phyloP scores from a whole-genome alignment of 345 rosid species.

The Luvunga scandens region DNA sequence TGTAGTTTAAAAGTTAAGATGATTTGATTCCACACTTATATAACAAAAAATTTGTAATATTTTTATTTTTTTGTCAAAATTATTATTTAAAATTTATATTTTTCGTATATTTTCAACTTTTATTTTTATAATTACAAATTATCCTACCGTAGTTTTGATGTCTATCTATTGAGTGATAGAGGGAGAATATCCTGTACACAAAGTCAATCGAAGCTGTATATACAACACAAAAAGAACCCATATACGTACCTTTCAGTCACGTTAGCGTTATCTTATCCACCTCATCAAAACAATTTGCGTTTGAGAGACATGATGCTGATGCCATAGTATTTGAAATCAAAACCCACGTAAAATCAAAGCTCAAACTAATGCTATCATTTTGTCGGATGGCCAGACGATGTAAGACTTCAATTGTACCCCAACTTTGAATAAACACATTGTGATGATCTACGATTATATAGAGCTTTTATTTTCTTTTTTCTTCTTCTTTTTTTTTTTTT shows the following conservation, averaged over 20 bases:
- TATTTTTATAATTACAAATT: too few species aligned
- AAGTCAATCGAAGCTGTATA: background rate
- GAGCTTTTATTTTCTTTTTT: background rate
- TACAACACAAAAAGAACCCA: too few species aligned
- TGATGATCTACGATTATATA: background rate
- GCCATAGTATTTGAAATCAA: too few species aligned
- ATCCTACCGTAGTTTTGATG: too few species aligned
- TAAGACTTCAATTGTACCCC: background rate
- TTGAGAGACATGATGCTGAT: too few species aligned
- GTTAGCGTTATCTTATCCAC: background rate
- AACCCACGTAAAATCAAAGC: background rate
- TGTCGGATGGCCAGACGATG: background rate
- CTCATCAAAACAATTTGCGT: too few species aligned
- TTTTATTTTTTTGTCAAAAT: too few species aligned
- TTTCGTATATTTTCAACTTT: too few species aligned
- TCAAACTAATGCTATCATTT: background rate
- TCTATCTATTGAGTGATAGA: background rate
- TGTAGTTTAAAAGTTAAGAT: too few species aligned
- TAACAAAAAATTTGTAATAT: too few species aligned
- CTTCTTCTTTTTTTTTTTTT: rapidly evolving
- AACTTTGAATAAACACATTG: background rate
- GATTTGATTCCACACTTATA: rapidly evolving
- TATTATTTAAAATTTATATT: too few species aligned
- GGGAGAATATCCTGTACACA: background rate
- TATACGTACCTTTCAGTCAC: background rate